Conservation (phyloP, 345 rosid species). For the Camelina neglecta region DNA sequence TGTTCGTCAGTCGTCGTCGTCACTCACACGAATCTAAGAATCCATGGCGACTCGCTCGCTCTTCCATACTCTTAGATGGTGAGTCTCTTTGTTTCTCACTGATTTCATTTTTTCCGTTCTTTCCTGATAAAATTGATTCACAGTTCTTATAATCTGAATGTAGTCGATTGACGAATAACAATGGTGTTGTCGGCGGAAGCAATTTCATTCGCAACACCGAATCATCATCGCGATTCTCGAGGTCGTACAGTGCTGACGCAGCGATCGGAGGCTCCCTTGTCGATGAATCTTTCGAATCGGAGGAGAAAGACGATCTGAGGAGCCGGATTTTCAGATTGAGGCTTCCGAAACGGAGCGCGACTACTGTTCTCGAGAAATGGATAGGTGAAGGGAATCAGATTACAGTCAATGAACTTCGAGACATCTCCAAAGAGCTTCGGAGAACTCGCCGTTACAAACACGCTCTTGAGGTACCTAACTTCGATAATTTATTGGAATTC, state of each 20-base stretch:
- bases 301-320: conserved; percentile 64
- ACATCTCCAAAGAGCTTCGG: conserved; percentile 74
- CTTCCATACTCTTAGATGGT: conserved; percentile 41
- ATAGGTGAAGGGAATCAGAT: conserved; percentile 70
- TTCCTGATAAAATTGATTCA: conserved; percentile 3
- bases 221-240: conserved; percentile 24
- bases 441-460: conserved; percentile 84
- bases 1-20: neutral
- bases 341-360: conserved; percentile 81
- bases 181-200: conserved; percentile 39
- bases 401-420: conserved; percentile 65
- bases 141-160: neutral
- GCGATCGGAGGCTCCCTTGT: conserved; percentile 39
- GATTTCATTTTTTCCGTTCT: neutral
- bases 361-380: conserved; percentile 80
- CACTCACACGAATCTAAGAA: neutral
- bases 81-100: neutral
- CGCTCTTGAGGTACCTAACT: conserved; percentile 78
- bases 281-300: conserved; percentile 46
- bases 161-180: conserved; percentile 35
- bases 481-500: neutral
- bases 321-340: conserved; percentile 78
- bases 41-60: conserved; percentile 48
- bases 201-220: conserved; percentile 29
- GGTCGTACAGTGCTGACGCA: conserved; percentile 32